These are phyloP conservation scores for Xylariaceae sp. DNA, from an alignment of 2,329 filamentous ascomycete species.

Conservation along the genomic window DNA sequence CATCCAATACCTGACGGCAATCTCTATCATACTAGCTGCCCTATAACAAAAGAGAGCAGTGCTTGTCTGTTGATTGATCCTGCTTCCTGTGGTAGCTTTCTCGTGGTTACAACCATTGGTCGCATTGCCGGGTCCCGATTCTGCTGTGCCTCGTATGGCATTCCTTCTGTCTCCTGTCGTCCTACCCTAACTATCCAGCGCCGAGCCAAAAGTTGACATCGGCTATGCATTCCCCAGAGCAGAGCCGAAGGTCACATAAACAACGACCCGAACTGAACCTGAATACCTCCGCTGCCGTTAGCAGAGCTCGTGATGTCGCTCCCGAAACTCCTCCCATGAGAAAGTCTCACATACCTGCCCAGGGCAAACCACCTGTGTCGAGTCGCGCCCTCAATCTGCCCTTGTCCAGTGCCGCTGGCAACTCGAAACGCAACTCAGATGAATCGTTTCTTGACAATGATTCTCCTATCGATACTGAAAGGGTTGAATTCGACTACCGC, in stretches of 20 bases:
- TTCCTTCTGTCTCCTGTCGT: slow-evolving; percentile 28
- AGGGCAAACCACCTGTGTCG: slow-evolving; percentile 43
- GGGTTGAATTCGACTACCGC: slow-evolving; percentile 38
- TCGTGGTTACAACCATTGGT: too few species aligned
- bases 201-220: slow-evolving; percentile 20
- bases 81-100: not conserved
- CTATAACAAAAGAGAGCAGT: too few species aligned
- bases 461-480: slow-evolving; percentile 38
- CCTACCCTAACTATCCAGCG: slow-evolving; percentile 31
- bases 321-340: slow-evolving; percentile 41
- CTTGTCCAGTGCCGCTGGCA: slow-evolving; percentile 28
- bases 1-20: too few species aligned
- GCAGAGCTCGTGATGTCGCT: slow-evolving; percentile 30
- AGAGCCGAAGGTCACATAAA: slow-evolving; percentile 36
- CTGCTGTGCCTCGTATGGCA: slow-evolving; percentile 34
- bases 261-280: slow-evolving; percentile 47
- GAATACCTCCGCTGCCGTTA: slow-evolving; percentile 38
- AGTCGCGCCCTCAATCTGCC: slow-evolving; percentile 42
- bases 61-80: too few species aligned
- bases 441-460: slow-evolving; percentile 42
- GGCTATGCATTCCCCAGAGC: slow-evolving; percentile 40
- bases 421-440: slow-evolving; percentile 35
- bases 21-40: too few species aligned
- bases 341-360: slow-evolving; percentile 36
- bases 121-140: slow-evolving; percentile 10